These are phyloP conservation scores for Plasmopara muralis DNA, from an alignment of 352 stramenopile genomes.

Conservation along the genomic window DNA sequence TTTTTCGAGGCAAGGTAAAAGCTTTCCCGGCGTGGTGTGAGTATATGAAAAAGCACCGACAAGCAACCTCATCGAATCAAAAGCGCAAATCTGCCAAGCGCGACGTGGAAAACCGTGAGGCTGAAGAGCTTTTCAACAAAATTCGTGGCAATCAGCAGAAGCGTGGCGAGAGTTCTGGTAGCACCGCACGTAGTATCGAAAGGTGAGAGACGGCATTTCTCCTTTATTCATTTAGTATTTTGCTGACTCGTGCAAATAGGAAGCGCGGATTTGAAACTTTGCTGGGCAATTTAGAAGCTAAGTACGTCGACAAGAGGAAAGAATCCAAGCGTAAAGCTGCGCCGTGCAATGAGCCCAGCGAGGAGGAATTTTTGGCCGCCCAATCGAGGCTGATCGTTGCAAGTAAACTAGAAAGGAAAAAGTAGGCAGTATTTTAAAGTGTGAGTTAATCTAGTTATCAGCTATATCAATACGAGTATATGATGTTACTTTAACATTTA, in stretches of 20 bases:
- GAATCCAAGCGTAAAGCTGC: constrained; percentile 31
- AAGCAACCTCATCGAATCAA: constrained; percentile 23
- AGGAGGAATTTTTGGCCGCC: constrained; percentile 59
- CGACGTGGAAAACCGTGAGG: constrained; percentile 52
- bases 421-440: no score
- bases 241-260: constrained; percentile 19
- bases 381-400: constrained; percentile 10
- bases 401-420: constrained; percentile 21
- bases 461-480: no score
- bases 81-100: constrained; percentile 47
- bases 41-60: constrained; percentile 38
- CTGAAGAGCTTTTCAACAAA: constrained; percentile 50
- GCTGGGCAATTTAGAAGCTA: constrained; percentile 51
- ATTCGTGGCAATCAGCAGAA: constrained; percentile 51
- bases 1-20: constrained; percentile 24
- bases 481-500: no score
- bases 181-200: constrained; percentile 31
- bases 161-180: constrained; percentile 19
- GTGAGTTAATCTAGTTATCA: no score
- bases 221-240: constrained; percentile 1
- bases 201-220: constrained; percentile 18
- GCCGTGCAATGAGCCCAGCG: constrained; percentile 30
- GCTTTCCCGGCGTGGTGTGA: constrained; percentile 34
- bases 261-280: constrained; percentile 56
- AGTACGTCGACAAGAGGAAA: constrained; percentile 49